Conservation (phyloP, 176 grass and related monocot genomes). For the maize (Zea mays) region Zm-B73-REFERENCE-NAM-5.0 NC_050097.1:214208001-214208500, state of each 20-base stretch:
- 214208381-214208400: conserved; percentile 32
- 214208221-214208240: conserved; percentile 95
- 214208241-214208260: conserved; percentile 78
- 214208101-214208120: conserved; percentile 18
- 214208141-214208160: conserved; percentile 17
- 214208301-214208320: conserved; percentile 98
- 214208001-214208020: not conserved
- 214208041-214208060: not conserved
- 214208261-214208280: conserved; percentile 95
- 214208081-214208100: conserved; percentile 31
- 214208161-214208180: conserved; percentile 56
- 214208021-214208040: not conserved
- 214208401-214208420: conserved; percentile 23
- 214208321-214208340: conserved; percentile 93
- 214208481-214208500: conserved; percentile 96
- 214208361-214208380: not conserved
- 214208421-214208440: conserved; percentile 58
- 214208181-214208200: conserved; percentile 98
- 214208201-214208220: conserved; percentile 90
- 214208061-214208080: not conserved
- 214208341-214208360: conserved; percentile 84
- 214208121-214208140: not conserved
- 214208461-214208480: conserved; percentile 98
- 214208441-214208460: conserved; percentile 85
- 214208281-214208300: conserved; percentile 97